Evolutionary conservation across 805 yeast genomes (phyloP).

Genomic region (Wickerhamiella azyma): DNA sequence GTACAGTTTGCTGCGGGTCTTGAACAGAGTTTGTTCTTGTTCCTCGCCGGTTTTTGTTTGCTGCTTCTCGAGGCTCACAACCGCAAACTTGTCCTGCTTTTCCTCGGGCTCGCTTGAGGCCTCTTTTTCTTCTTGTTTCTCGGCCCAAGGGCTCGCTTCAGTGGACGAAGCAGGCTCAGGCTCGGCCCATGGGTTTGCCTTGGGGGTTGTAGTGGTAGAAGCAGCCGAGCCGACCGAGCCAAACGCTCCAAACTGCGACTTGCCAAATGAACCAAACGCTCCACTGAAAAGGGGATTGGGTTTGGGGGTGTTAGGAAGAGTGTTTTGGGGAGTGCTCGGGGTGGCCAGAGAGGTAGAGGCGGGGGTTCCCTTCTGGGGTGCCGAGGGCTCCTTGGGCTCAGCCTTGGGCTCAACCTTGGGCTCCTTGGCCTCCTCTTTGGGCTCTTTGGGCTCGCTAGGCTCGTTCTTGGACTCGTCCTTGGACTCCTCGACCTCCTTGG

Average conservation of each 20-base stretch:
- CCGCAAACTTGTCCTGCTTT: constrained; percentile 23
- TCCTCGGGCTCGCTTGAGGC: constrained; percentile 18
- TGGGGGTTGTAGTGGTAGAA: not conserved
- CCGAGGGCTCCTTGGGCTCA: not conserved
- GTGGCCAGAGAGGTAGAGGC: too few species aligned
- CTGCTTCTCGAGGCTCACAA: constrained; percentile 24
- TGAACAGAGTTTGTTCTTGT: constrained; percentile 53
- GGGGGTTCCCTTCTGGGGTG: too few species aligned
- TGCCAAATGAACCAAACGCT: constrained; percentile 10
- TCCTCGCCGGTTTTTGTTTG: constrained; percentile 80
- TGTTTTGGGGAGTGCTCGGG: too few species aligned
- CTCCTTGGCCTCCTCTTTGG: not conserved
- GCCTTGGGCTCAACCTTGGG: not conserved
- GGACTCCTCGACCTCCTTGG: too few species aligned
- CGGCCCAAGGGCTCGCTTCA: constrained; percentile 1
- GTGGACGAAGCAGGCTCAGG: not conserved
- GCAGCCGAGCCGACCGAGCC: not conserved
- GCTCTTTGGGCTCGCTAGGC: not conserved
- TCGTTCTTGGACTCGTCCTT: not conserved
- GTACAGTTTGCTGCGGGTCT: constrained; percentile 66
- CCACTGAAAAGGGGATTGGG: constrained; percentile 7
- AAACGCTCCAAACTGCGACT: not conserved
- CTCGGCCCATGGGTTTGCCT: not conserved
- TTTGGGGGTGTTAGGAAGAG: not conserved
- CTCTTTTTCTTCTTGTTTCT: constrained; percentile 13